Percentiles rank a stretch among this genome's conserved stretches.
Evolutionary conservation across 192 early-diverging fungal species (phyloP).

Genomic region (Coemansia erecta): DNA sequence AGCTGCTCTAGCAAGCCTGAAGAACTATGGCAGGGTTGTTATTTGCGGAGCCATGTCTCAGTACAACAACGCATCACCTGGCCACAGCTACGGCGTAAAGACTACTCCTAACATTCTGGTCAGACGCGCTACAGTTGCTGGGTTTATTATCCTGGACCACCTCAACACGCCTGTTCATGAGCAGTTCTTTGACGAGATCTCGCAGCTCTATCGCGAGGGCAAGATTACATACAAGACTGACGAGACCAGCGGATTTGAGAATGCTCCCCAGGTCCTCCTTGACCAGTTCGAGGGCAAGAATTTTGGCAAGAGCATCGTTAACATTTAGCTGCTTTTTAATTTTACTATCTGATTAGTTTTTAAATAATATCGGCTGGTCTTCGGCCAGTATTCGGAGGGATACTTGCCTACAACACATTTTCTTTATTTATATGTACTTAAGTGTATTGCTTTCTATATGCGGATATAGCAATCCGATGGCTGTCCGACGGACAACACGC

Average conservation of each 20-base stretch:
- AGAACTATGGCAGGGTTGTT: slow-evolving; percentile 63
- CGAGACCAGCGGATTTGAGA: slow-evolving; percentile 66
- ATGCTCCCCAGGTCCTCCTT: slow-evolving; percentile 60
- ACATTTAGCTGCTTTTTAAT: slow-evolving; percentile 22
- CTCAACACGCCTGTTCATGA: slow-evolving; percentile 38
- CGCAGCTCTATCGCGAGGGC: slow-evolving; percentile 55
- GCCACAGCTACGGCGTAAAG: slow-evolving; percentile 56
- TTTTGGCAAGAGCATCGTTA: slow-evolving; percentile 68
- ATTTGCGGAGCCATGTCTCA: slow-evolving; percentile 77
- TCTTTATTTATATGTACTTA: no score
- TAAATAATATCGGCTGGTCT: no score
- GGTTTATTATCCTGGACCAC: slow-evolving; percentile 65
- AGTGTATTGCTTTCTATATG: no score
- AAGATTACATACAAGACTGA: slow-evolving; percentile 62
- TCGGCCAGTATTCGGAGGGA: no score
- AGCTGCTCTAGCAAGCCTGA: slow-evolving; percentile 62
- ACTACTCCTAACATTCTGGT: slow-evolving; percentile 58
- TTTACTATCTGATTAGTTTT: neutral
- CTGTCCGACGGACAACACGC: no score
- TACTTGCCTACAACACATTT: no score
- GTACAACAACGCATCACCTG: slow-evolving; percentile 58
- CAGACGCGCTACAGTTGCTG: slow-evolving; percentile 61
- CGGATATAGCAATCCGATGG: no score
- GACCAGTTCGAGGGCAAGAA: slow-evolving; percentile 64
- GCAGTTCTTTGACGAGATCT: slow-evolving; percentile 62